Percentiles rank a stretch among this genome's conserved stretches.
Conservation (phyloP, 2,329 filamentous ascomycete genomes). For the Sporothrix brunneoviolacea region DNA sequence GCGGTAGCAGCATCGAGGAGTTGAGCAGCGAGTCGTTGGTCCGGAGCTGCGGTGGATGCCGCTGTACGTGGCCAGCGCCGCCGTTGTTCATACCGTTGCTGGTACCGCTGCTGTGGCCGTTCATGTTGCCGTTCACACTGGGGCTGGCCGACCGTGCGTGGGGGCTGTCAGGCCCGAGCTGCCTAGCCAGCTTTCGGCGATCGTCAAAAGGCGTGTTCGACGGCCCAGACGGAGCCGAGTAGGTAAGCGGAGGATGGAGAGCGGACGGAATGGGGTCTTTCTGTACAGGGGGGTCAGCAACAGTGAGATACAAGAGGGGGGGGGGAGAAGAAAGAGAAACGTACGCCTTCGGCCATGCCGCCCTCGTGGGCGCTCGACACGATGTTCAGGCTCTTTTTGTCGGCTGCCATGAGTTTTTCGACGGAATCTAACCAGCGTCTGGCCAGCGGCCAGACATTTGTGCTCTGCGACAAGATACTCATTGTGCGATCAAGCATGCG, state of each 20-base stretch:
- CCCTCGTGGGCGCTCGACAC: slow-evolving; percentile 28
- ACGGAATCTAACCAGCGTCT: slow-evolving; percentile 41
- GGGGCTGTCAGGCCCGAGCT: slow-evolving; percentile 6
- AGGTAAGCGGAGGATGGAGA: slow-evolving; percentile 16
- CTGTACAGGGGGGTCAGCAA: slow-evolving; percentile 1
- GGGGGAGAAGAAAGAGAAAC: slow-evolving; percentile 6
- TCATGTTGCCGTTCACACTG: slow-evolving; percentile 4
- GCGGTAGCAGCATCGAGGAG: slow-evolving; percentile 14
- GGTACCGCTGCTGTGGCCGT: not conserved
- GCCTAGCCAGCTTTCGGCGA: slow-evolving; percentile 12
- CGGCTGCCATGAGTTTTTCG: slow-evolving; percentile 35
- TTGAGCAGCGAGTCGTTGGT: slow-evolving; percentile 9
- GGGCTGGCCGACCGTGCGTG: slow-evolving; percentile 13
- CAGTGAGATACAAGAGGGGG: not conserved
- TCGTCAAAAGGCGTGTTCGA: slow-evolving; percentile 16
- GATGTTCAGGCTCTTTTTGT: slow-evolving; percentile 33
- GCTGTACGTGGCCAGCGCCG: slow-evolving; percentile 9
- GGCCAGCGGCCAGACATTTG: slow-evolving; percentile 44
- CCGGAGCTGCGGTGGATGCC: slow-evolving; percentile 17
- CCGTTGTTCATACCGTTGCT: not conserved
- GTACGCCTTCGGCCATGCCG: slow-evolving; percentile 42
- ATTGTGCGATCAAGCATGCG: slow-evolving; percentile 39
- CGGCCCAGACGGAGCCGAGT: slow-evolving; percentile 16
- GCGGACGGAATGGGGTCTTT: slow-evolving; percentile 22
- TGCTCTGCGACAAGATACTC: slow-evolving; percentile 39